Conservation (phyloP, 805 yeast species). For the Yarrowia sp. region DNA sequence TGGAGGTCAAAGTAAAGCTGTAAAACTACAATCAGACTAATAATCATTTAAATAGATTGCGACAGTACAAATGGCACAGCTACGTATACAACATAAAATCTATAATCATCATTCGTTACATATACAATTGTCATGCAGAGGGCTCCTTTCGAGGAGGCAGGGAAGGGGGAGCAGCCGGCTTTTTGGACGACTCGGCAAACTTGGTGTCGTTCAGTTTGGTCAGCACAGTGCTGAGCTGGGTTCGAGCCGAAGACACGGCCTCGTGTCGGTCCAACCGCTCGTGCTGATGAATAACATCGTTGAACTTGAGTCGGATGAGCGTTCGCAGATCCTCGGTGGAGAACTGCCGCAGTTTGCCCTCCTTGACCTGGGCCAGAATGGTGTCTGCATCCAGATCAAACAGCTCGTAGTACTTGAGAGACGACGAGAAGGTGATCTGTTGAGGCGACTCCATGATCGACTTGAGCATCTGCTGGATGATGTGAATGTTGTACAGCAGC, state of each 20-base stretch:
- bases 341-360: slow-evolving; percentile 41
- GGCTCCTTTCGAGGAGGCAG: slow-evolving; percentile 16
- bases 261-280: slow-evolving; percentile 33
- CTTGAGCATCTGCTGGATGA: slow-evolving; percentile 67
- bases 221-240: slow-evolving; percentile 29
- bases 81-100: background rate
- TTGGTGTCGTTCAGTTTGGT: slow-evolving; percentile 30
- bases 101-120: slow-evolving; percentile 28
- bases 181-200: slow-evolving; percentile 28
- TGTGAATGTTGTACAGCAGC: slow-evolving; percentile 58
- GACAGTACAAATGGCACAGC: background rate
- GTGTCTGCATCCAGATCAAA: slow-evolving; percentile 51
- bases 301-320: slow-evolving; percentile 53
- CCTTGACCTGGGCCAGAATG: slow-evolving; percentile 44
- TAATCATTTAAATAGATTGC: background rate
- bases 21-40: too few relatives aligned
- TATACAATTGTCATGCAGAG: slow-evolving; percentile 11
- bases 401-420: slow-evolving; percentile 56
- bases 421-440: slow-evolving; percentile 51
- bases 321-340: slow-evolving; percentile 49
- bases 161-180: slow-evolving; percentile 2
- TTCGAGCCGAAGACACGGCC: slow-evolving; percentile 31
- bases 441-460: slow-evolving; percentile 54
- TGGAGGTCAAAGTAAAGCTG: too few relatives aligned
- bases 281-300: slow-evolving; percentile 38